Evolutionary conservation across 164 flowering plant species (phyloP).

Genomic region (Macadamia tetraphylla): DNA sequence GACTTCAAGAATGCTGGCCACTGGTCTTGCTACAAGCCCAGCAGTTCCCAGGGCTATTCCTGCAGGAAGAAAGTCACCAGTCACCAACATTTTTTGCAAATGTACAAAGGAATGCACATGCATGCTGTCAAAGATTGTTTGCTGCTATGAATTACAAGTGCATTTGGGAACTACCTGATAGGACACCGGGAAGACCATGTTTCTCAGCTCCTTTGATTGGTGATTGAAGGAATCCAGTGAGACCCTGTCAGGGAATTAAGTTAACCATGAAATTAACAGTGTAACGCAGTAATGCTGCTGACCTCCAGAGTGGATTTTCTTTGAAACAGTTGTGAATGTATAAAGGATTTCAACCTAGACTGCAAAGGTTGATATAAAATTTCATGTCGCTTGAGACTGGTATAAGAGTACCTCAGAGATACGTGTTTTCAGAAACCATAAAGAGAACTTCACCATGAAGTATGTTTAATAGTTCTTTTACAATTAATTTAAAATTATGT

Average conservation of each 20-base stretch:
- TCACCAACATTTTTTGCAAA: background rate
- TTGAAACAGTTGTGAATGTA: no score
- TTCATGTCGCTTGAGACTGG: no score
- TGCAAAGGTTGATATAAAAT: no score
- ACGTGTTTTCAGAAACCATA: background rate
- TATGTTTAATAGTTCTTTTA: no score
- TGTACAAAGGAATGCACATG: background rate
- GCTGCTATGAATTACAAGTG: background rate
- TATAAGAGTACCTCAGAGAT: no score
- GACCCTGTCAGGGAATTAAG: conserved; percentile 47
- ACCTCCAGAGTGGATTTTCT: background rate
- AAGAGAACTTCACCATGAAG: background rate
- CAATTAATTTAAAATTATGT: background rate
- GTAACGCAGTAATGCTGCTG: no score
- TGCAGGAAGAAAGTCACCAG: conserved; percentile 24
- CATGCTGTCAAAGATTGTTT: background rate
- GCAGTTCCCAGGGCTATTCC: conserved; percentile 86
- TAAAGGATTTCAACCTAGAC: no score
- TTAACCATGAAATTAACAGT: background rate
- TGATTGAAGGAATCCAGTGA: conserved; percentile 91
- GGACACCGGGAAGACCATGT: conserved; percentile 93
- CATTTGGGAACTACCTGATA: conserved; percentile 58
- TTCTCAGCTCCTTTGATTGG: conserved; percentile 92
- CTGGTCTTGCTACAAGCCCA: conserved; percentile 89
- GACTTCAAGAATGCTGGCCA: conserved; percentile 91